phyloP scores from a whole-genome alignment of 305 asterid genomes.

The Solanum aculeatissimum region DNA sequence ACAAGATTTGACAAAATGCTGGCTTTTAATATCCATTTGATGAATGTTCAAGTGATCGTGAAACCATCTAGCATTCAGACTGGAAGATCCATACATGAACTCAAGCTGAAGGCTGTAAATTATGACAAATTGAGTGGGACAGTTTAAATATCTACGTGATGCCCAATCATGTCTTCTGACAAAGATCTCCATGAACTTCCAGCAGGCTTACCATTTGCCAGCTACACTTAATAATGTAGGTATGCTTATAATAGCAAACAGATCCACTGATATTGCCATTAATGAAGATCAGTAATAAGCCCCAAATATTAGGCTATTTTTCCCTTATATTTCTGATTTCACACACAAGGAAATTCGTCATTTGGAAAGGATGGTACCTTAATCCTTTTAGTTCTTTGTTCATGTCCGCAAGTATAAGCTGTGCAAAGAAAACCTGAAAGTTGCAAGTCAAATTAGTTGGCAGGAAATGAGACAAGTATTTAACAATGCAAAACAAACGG shows the following conservation, averaged over 20 bases:
- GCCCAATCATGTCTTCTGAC: not conserved
- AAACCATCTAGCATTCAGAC: not conserved
- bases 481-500: not conserved
- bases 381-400: slow-evolving; percentile 95
- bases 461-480: not conserved
- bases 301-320: not conserved
- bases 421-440: slow-evolving; percentile 90
- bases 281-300: not conserved
- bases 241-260: not conserved
- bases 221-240: not conserved
- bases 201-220: not conserved
- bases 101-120: not conserved
- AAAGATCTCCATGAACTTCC: not conserved
- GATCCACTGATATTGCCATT: not conserved
- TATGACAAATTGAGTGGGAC: not conserved
- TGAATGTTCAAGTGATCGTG: not conserved
- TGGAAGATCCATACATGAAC: not conserved
- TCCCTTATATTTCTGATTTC: not conserved
- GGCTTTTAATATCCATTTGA: not conserved
- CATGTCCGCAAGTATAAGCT: slow-evolving; percentile 96
- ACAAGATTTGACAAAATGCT: not conserved
- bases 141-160: not conserved
- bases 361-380: slow-evolving; percentile 40
- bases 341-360: not conserved
- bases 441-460: slow-evolving; percentile 10